Base-by-base conservation (phyloP, 2,329 filamentous ascomycete genomes). In the Periconia macrospinosa region DNA sequence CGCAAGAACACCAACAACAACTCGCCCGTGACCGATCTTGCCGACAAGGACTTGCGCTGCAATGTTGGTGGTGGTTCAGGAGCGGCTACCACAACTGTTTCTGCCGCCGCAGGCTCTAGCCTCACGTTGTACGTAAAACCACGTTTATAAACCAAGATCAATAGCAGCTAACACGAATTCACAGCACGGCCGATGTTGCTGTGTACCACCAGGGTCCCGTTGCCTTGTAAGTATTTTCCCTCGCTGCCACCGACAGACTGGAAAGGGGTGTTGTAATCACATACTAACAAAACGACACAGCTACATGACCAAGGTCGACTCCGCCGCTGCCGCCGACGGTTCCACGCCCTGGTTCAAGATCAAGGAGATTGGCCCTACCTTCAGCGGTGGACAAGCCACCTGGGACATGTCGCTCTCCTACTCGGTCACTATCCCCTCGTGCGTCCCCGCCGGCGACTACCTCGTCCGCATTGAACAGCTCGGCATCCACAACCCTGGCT, bases 391-490 rank as follows among this genome's bases (percentile, higher is more conserved):
- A 13, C 33, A 37, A 37, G 33, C 33, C 33, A 64, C 52, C n/a
- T 70, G 68, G 72, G 67, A 74, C 49, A 43, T 56, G 68, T 59
- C 59, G 56, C 47, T 45, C 62, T 68, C 68, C 14, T 73, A 73
- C 58, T 57, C 58, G 10, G 75, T 73, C 50, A 71, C 62, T 6
- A 72, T 81, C 37, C 78, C 79, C 5, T 67, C 62, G 7, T 73
- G 72, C 43, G 65, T 75, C 3, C 69, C 78, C 6, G 63, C 72
- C 27, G 78, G 78, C 33, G 70, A 81, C 53, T 80, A 81, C 61
- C 71, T 81, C 18, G 66, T 81, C 41, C 74, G 79, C 27, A 75
- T 78, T 48, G 79, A 81, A 66, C 78, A 80, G 57, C 76, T 81
- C 50, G 78, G 66, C 13, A 72, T 81, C 30, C 78, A 79, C 66